These are phyloP conservation scores for Talaromyces sp. DNA, from an alignment of 2,329 filamentous ascomycete species.

Conservation along the genomic window DNA sequence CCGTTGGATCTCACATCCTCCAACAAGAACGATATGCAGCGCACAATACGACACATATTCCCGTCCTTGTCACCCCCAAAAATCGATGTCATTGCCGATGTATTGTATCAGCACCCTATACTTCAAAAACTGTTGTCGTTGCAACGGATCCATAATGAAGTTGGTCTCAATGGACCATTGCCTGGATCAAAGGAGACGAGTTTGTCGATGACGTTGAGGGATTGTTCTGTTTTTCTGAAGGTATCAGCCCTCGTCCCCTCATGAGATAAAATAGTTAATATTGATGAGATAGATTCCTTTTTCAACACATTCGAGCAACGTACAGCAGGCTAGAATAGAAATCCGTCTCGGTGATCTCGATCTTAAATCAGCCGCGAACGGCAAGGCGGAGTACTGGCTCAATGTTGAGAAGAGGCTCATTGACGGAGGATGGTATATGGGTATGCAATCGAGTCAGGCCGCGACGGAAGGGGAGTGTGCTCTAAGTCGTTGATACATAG, in stretches of 20 bases:
- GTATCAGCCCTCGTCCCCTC: constrained; percentile 36
- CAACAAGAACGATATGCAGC: constrained; percentile 43
- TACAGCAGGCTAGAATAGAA: constrained; percentile 26
- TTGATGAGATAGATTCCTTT: not conserved
- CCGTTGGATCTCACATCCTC: constrained; percentile 61
- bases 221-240: constrained; percentile 72
- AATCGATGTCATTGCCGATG: constrained; percentile 32
- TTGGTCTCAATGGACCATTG: constrained; percentile 36
- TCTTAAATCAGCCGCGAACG: constrained; percentile 62
- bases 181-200: constrained; percentile 51
- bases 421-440: constrained; percentile 65
- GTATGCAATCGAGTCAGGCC: constrained; percentile 32
- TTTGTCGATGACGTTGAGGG: constrained; percentile 74
- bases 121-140: constrained; percentile 34
- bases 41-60: constrained; percentile 35
- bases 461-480: constrained; percentile 30
- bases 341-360: constrained; percentile 71
- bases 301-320: too few relatives aligned
- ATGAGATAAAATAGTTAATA: not conserved
- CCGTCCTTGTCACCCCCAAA: constrained; percentile 30
- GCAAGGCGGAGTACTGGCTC: constrained; percentile 68
- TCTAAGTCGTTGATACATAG: constrained; percentile 23
- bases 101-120: constrained; percentile 35
- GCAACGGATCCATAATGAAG: constrained; percentile 34
- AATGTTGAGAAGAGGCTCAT: constrained; percentile 61